phyloP scores from a whole-genome alignment of 2,329 filamentous ascomycete genomes.

The Fusarium pseudonygamai region DNA sequence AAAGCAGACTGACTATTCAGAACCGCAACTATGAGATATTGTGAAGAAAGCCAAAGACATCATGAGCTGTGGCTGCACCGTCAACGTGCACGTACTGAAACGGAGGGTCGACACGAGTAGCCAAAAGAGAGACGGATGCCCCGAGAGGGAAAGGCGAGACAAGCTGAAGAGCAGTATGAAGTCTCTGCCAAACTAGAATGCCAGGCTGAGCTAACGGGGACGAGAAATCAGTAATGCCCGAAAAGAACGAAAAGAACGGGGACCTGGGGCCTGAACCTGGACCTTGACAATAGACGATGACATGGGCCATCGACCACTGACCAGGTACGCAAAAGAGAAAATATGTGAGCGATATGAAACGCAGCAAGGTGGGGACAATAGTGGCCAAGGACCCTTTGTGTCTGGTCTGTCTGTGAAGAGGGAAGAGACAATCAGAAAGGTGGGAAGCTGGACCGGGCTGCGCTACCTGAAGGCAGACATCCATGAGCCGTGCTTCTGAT shows the following conservation, averaged over 20 bases:
- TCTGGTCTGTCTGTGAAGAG: constrained; percentile 10
- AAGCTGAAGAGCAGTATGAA: constrained; percentile 32
- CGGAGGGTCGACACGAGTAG: constrained; percentile 10
- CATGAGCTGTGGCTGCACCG: neutral
- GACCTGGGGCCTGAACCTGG: constrained; percentile 4
- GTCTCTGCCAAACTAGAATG: neutral
- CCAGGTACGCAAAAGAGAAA: constrained; percentile 8
- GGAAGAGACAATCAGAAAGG: constrained; percentile 19
- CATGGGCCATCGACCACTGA: constrained; percentile 1
- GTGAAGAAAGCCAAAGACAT: neutral
- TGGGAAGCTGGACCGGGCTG: constrained; percentile 9
- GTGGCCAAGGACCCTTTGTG: constrained; percentile 32
- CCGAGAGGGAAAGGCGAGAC: constrained; percentile 12
- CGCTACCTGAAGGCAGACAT: neutral
- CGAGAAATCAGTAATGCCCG: constrained; percentile 6
- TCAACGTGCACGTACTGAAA: neutral
- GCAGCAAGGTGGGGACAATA: constrained; percentile 27
- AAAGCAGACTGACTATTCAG: neutral
- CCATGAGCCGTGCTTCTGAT: neutral
- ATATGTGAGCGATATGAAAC: constrained; percentile 30
- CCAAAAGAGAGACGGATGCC: constrained; percentile 18
- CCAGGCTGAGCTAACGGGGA: constrained; percentile 28
- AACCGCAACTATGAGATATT: neutral
- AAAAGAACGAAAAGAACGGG: constrained; percentile 7
- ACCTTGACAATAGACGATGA: constrained; percentile 12